Base-by-base conservation (phyloP, 1,284 basidiomycete species). In the Ceratobasidium sp. region DNA sequence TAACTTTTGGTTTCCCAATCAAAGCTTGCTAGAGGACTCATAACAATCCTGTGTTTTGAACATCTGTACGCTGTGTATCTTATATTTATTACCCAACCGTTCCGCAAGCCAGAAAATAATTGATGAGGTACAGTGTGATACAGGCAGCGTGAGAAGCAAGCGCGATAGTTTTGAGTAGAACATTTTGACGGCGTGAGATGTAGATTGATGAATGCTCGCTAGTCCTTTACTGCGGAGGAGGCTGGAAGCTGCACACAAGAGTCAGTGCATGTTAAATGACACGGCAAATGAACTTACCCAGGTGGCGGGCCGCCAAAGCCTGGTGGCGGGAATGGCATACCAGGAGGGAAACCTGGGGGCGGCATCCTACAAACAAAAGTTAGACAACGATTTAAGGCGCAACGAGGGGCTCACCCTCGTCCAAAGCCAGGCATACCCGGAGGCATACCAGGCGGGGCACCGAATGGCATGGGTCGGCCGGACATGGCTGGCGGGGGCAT, bases 381-480 rank as follows among this genome's bases (percentile, higher is more conserved):
- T 41, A 68, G 65, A 39, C 22, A 43, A 54, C 37, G 29, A 37
- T 8, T 34, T 34, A 51, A 34, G 7, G 22, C 27, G 31, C 51
- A 37, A 49, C 16, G 53, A 39, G n/a, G 34, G 34, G 71, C 64
- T 6, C 24, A 54, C 27, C 51, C 62, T 64, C 49, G 66, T 64
- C 92, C 86, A 87, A 95, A 94, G 74, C 92, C 92, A 75, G 92
- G 88, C 87, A 90, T 89, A 66, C 95, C 95, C 77, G 94, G 92
- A 65, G 94, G 93, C 80, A 84, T 84, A 16, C 83, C 84, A 49
- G 84, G 84, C 43, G 84, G 84, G 75, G 87, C 81, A 49, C 84
- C 87, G 78, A 95, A 95, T 8, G 92, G 89, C 88, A 92, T 92
- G 31, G 93, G 93, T 59, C 94, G 91, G 75, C 93, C 90, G 62